A percentile compares a stretch with the other conserved stretches of the same genome.
These are phyloP conservation scores for Caloboletus inedulis DNA, from an alignment of 1,284 basidiomycete species.

Conservation along the genomic window DNA sequence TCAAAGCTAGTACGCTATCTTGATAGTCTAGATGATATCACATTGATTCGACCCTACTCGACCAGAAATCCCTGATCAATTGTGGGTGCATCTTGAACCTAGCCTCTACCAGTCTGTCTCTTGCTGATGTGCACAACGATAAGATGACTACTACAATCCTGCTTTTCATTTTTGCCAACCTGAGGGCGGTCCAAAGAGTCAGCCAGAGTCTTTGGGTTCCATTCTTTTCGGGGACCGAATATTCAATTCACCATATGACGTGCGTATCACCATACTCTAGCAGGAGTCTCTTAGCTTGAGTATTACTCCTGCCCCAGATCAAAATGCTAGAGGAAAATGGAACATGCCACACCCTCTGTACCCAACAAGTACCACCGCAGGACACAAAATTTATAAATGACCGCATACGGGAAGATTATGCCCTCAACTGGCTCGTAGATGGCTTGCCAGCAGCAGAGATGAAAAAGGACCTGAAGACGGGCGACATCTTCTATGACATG, in stretches of 20 bases:
- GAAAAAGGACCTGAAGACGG: slow-evolving; percentile 75
- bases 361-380: slow-evolving; percentile 55
- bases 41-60: slow-evolving; percentile 9
- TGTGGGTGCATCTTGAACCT: slow-evolving; percentile 44
- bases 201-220: slow-evolving; percentile 88
- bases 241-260: slow-evolving; percentile 86
- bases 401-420: slow-evolving; percentile 90
- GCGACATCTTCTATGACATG: slow-evolving; percentile 87
- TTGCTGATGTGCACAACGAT: slow-evolving; percentile 11
- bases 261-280: slow-evolving; percentile 37
- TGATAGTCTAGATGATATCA: slow-evolving; percentile 3
- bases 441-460: slow-evolving; percentile 93
- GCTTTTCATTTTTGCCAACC: slow-evolving; percentile 88
- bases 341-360: slow-evolving; percentile 80
- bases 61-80: slow-evolving; percentile 78
- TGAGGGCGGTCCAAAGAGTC: slow-evolving; percentile 68
- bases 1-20: slow-evolving; percentile 68
- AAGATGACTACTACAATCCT: slow-evolving; percentile 87
- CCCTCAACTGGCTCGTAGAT: slow-evolving; percentile 93
- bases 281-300: slow-evolving; percentile 1
- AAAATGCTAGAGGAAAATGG: slow-evolving; percentile 71
- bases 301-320: slow-evolving; percentile 46
- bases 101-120: not conserved
- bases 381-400: slow-evolving; percentile 90
- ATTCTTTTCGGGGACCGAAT: slow-evolving; percentile 97